Base-by-base conservation (phyloP, 441 rosid species). In the Arabidopsis hybrid region DNA sequence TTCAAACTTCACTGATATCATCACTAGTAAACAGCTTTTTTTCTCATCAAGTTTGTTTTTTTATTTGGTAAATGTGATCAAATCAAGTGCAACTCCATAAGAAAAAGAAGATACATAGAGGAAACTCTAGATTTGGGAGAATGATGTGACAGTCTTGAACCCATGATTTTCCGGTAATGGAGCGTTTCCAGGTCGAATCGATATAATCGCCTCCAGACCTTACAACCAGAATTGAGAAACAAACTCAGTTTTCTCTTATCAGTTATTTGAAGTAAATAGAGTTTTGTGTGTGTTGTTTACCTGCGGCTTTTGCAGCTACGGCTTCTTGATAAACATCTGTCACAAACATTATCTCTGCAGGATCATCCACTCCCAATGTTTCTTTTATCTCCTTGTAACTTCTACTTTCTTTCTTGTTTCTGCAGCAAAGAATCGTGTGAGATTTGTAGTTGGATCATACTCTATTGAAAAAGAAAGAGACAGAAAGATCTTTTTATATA, bases 291-390 rank as follows among this genome's bases (percentile, higher is more conserved):
- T 38, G 1, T 2, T 35, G 40, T 4, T 62, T 87, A 90, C 97
- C 98, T 85, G 98, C 96, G n/a, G 85, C 84, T 81, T 82, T 87
- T 67, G 98, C 95, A 62, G 98, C 99, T 12, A 75, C 72, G 49
- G 96, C 96, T 90, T 95, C 99, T 88, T 86, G 96, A 79, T 84
- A 75, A 72, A 93, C 86, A 83, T 93, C 96, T 0, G 97, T 95
- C 14, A 93, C 76, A 75, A 95, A 90, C 51, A 91, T 80, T 77
- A 95, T 82, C 78, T 95, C 89, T 21, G 92, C 88, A 63, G 98
- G 90, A 64, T 83, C 83, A 79, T 91, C 89, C 59, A 90, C 98
- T 72, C 97, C 97, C 43, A 95, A 59, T 8, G 92, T 84, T 16
- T 84, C 89, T 0, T 87, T 67, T 65, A 95, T 95, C 83, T 91